Evolutionary conservation across 116 monocot species (phyloP).

Genomic region (Phalaenopsis hybrid): DNA sequence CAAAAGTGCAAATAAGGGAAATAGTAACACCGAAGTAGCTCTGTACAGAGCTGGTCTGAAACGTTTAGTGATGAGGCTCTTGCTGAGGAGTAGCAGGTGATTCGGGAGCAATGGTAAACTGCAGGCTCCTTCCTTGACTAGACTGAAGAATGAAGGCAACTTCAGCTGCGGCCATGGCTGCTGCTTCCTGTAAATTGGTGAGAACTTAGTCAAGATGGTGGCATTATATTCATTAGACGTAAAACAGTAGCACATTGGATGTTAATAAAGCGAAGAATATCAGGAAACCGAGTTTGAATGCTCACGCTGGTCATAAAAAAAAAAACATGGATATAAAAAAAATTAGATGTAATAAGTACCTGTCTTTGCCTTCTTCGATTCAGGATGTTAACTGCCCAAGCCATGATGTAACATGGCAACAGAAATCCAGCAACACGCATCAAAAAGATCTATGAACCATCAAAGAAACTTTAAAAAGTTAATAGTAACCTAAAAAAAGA

Average conservation of each 20-base stretch:
- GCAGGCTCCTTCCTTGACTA: slow-evolving; percentile 45
- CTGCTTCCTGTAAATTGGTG: slow-evolving; percentile 43
- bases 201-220: background rate
- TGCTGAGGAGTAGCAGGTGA: slow-evolving; percentile 63
- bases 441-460: slow-evolving; percentile 65
- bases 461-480: background rate
- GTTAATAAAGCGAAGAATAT: too few relatives aligned
- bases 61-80: slow-evolving; percentile 32
- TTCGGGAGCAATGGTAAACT: slow-evolving; percentile 70
- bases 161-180: slow-evolving; percentile 56
- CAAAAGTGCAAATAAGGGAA: too few relatives aligned
- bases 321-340: too few relatives aligned
- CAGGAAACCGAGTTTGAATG: too few relatives aligned
- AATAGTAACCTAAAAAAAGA: too few relatives aligned
- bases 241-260: too few relatives aligned
- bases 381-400: slow-evolving; percentile 80
- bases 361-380: slow-evolving; percentile 68
- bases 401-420: slow-evolving; percentile 93
- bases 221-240: too few relatives aligned
- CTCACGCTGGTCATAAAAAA: too few relatives aligned
- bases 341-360: slow-evolving; percentile 24
- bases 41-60: too few relatives aligned
- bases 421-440: slow-evolving; percentile 78
- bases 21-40: too few relatives aligned
- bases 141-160: slow-evolving; percentile 71